Evolutionary conservation across 768 basidiomycete genomes (phyloP).

Genomic region (Hypsizygus marmoreus): DNA sequence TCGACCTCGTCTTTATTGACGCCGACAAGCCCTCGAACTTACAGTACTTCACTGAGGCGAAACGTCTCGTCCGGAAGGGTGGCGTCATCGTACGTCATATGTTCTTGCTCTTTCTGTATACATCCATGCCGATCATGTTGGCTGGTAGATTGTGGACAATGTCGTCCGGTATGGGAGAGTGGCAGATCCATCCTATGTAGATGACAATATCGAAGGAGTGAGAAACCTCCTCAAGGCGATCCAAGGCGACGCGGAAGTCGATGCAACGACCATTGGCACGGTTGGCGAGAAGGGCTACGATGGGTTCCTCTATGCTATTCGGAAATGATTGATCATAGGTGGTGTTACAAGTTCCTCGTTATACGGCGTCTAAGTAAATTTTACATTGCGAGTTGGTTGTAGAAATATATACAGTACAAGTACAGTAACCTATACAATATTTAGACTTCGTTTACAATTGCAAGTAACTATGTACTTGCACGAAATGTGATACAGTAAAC

Average conservation of each 20-base stretch:
- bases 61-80: conserved; percentile 58
- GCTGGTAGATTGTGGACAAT: conserved; percentile 58
- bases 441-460: too few species aligned
- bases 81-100: conserved; percentile 60
- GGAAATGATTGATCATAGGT: conserved; percentile 35
- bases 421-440: too few species aligned
- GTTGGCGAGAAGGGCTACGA: conserved; percentile 56
- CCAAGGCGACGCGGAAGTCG: conserved; percentile 51
- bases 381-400: too few species aligned
- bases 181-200: conserved; percentile 37
- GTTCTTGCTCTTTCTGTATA: not conserved
- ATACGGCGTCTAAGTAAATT: too few species aligned
- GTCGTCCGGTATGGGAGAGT: conserved; percentile 54
- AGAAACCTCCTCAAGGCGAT: conserved; percentile 45
- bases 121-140: not conserved
- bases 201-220: conserved; percentile 45
- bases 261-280: conserved; percentile 51
- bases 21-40: conserved; percentile 63
- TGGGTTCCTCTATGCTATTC: conserved; percentile 53
- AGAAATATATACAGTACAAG: too few species aligned
- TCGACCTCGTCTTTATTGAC: conserved; percentile 74
- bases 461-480: too few species aligned
- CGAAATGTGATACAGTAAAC: too few species aligned
- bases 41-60: conserved; percentile 60
- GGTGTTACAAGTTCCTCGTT: too few species aligned